Percentiles rank a stretch among this genome's conserved stretches.
Conservation (phyloP, 306 rosid genomes). For the Ammopiptanthus mongolicus region DNA sequence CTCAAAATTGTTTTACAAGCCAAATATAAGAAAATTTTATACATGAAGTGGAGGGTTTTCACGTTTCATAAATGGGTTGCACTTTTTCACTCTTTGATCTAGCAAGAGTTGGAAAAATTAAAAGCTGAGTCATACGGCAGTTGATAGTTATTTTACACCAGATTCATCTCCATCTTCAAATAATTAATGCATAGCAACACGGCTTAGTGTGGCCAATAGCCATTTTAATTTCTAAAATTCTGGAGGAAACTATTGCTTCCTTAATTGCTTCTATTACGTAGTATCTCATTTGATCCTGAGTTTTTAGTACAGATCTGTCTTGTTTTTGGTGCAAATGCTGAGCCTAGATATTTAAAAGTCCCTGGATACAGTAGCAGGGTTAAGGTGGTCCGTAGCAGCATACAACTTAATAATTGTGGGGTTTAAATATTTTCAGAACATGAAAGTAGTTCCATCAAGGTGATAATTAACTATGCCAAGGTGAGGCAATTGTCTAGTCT, state of each 20-base stretch:
- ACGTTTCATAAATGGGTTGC: neutral
- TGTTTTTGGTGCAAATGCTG: neutral
- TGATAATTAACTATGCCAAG: neutral
- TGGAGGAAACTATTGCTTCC: neutral
- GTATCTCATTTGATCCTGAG: too few species aligned
- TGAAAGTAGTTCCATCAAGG: neutral
- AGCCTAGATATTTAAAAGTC: neutral
- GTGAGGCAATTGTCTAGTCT: neutral
- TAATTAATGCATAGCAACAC: neutral
- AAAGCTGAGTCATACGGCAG: neutral
- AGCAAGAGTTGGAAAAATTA: neutral
- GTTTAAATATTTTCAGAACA: neutral
- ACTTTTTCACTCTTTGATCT: neutral
- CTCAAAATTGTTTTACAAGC: neutral
- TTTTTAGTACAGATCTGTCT: neutral
- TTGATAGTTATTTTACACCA: neutral
- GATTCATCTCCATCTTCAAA: neutral
- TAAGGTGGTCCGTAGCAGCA: neutral
- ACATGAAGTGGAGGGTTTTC: neutral
- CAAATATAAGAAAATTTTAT: neutral
- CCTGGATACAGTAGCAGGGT: neutral
- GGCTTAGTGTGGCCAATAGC: neutral
- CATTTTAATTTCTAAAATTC: neutral
- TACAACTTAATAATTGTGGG: neutral
- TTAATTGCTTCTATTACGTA: neutral